Conservation (phyloP, 2,329 filamentous ascomycete species). For the Cladosporium sp. region DNA sequence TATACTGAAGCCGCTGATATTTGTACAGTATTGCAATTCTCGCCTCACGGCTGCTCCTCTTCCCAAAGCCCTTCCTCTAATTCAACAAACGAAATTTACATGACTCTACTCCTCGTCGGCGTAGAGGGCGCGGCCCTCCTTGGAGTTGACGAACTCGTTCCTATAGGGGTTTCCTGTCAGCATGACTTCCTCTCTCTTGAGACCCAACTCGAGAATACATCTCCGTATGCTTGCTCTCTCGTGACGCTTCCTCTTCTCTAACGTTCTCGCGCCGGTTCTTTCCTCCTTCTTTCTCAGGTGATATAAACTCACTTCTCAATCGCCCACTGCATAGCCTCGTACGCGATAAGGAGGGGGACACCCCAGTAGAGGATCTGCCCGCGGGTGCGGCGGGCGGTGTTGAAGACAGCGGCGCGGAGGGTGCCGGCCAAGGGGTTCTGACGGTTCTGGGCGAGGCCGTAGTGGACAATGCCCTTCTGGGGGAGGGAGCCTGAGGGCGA, state of each 20-base stretch:
- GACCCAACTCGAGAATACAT: too few relatives aligned
- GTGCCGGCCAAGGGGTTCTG: slow-evolving; percentile 82
- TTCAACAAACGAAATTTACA: background rate
- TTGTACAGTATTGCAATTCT: slow-evolving; percentile 8
- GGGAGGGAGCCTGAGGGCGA: slow-evolving; percentile 40
- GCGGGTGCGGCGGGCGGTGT: slow-evolving; percentile 83
- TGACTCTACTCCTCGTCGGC: slow-evolving; percentile 40
- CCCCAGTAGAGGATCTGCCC: slow-evolving; percentile 85
- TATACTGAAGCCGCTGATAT: slow-evolving; percentile 1
- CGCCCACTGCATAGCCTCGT: slow-evolving; percentile 86
- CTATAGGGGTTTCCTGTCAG: slow-evolving; percentile 42
- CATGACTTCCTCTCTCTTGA: slow-evolving; percentile 1
- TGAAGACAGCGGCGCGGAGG: slow-evolving; percentile 83
- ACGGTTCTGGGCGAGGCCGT: slow-evolving; percentile 79
- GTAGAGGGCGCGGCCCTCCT: slow-evolving; percentile 60
- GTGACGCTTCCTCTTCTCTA: background rate
- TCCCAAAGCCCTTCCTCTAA: slow-evolving; percentile 1
- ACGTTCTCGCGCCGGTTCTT: background rate
- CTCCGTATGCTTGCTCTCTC: background rate
- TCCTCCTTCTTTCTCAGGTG: background rate
- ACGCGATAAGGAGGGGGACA: slow-evolving; percentile 72
- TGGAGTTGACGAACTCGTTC: slow-evolving; percentile 79
- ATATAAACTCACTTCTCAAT: slow-evolving; percentile 67
- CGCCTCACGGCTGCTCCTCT: slow-evolving; percentile 8
- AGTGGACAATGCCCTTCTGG: slow-evolving; percentile 62